Conservation (phyloP, 176 grass and related monocot species). For the Ensete glaucum region DNA sequence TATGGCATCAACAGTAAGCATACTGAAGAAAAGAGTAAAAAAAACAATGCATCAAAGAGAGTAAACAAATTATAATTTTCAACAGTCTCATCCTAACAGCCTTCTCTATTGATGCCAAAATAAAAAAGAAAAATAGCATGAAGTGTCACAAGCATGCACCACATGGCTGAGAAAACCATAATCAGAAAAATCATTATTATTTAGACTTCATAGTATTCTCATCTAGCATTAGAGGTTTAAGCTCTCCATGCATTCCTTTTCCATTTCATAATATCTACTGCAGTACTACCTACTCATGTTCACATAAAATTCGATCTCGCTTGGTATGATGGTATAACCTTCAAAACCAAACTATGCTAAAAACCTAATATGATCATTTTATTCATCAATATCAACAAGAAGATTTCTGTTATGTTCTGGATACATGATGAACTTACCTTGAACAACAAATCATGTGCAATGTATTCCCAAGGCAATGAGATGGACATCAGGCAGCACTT, state of each 20-base stretch:
- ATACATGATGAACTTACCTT: constrained; percentile 38
- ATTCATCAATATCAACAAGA: too few species aligned
- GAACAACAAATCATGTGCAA: constrained; percentile 71
- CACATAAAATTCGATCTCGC: background rate
- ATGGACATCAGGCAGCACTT: constrained; percentile 92
- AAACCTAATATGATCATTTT: background rate
- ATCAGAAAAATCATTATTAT: background rate
- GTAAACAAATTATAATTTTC: background rate
- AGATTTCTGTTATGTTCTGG: background rate
- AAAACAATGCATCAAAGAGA: background rate
- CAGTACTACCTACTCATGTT: background rate
- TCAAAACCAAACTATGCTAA: background rate
- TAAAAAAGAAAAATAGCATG: too few species aligned
- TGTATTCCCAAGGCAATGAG: constrained; percentile 86
- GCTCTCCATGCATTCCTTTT: background rate
- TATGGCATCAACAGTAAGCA: background rate
- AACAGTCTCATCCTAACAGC: background rate
- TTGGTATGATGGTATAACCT: background rate
- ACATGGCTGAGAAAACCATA: background rate
- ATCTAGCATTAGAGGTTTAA: too few species aligned
- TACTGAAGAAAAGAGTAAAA: background rate
- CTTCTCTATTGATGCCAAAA: background rate
- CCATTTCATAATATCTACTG: background rate
- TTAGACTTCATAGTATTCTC: too few species aligned
- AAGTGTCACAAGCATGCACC: too few species aligned